phyloP scores from a whole-genome alignment of 352 stramenopile species.

The Phytophthora multivora region DNA sequence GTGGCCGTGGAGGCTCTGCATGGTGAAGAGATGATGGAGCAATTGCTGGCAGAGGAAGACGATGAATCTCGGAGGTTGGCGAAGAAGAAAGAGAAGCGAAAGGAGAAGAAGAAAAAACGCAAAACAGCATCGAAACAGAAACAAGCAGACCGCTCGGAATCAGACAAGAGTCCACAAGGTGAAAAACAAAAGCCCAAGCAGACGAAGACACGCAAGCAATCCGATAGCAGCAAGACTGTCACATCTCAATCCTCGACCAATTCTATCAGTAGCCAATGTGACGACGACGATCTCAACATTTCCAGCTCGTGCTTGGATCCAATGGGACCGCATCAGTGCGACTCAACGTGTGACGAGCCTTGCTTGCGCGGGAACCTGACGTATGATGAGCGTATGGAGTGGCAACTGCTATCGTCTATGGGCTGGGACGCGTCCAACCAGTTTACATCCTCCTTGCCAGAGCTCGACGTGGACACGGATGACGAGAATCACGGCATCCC shows the following conservation, averaged over 20 bases:
- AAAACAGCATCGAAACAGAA: slow-evolving; percentile 82
- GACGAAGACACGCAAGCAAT: slow-evolving; percentile 29
- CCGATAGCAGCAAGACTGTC: slow-evolving; percentile 31
- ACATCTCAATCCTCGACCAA: slow-evolving; percentile 52
- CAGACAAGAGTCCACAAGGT: slow-evolving; percentile 39
- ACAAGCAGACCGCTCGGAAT: slow-evolving; percentile 47
- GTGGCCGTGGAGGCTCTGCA: slow-evolving; percentile 83
- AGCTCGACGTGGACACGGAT: slow-evolving; percentile 76
- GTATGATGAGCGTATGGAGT: slow-evolving; percentile 75
- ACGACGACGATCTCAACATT: slow-evolving; percentile 47
- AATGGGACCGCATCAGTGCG: slow-evolving; percentile 54
- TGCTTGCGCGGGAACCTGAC: slow-evolving; percentile 54
- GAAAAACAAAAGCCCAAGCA: slow-evolving; percentile 40
- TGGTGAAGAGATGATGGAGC: slow-evolving; percentile 89
- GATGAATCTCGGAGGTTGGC: slow-evolving; percentile 74
- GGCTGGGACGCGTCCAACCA: slow-evolving; percentile 75
- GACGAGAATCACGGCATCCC: slow-evolving; percentile 83
- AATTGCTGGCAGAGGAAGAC: slow-evolving; percentile 83
- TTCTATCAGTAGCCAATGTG: slow-evolving; percentile 46
- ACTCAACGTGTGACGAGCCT: slow-evolving; percentile 52
- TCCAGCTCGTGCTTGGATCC: slow-evolving; percentile 44
- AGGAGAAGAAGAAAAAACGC: slow-evolving; percentile 91
- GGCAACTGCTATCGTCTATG: slow-evolving; percentile 85
- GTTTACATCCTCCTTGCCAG: slow-evolving; percentile 62
- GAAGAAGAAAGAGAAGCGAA: slow-evolving; percentile 89